phyloP scores from a whole-genome alignment of 768 basidiomycete genomes.

The Leccinum rimulosum region DNA sequence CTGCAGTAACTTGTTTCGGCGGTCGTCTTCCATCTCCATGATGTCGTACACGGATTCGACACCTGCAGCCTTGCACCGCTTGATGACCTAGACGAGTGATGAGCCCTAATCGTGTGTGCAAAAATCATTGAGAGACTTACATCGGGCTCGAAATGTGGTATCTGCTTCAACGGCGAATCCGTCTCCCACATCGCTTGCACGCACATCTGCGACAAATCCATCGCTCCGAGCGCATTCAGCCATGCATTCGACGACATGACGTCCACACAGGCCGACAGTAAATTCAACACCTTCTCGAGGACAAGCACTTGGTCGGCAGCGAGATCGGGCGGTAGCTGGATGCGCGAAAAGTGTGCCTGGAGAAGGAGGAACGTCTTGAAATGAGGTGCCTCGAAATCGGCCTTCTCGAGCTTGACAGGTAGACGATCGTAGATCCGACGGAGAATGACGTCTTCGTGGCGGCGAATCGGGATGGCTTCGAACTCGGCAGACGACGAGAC shows the following conservation, averaged over 20 bases:
- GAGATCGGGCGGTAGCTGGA: conserved; percentile 90
- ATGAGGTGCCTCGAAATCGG: conserved; percentile 90
- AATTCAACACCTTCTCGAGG: conserved; percentile 85
- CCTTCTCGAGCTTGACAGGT: conserved; percentile 85
- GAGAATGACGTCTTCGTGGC: conserved; percentile 84
- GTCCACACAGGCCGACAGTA: conserved; percentile 93
- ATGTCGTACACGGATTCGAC: conserved; percentile 94
- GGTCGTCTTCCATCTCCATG: conserved; percentile 97
- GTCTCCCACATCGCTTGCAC: conserved; percentile 98
- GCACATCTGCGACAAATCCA: conserved; percentile 99
- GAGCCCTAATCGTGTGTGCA: neutral
- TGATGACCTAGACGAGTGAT: conserved; percentile 54
- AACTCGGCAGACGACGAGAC: conserved; percentile 97
- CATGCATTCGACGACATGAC: conserved; percentile 77
- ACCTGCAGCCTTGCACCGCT: conserved; percentile 77
- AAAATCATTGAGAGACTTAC: conserved; percentile 35
- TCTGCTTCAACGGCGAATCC: conserved; percentile 92
- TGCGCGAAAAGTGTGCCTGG: conserved; percentile 94
- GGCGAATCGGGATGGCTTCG: conserved; percentile 90
- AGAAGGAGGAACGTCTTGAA: conserved; percentile 98
- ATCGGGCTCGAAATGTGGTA: conserved; percentile 93
- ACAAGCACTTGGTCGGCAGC: conserved; percentile 88
- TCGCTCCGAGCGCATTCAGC: conserved; percentile 73
- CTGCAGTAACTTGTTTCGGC: conserved; percentile 74
- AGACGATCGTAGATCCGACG: conserved; percentile 93